Percentiles rank a stretch among this genome's conserved stretches.
These are phyloP conservation scores for Clitoria ternatea DNA, from an alignment of 306 rosid genomes.

Conservation along the genomic window DNA sequence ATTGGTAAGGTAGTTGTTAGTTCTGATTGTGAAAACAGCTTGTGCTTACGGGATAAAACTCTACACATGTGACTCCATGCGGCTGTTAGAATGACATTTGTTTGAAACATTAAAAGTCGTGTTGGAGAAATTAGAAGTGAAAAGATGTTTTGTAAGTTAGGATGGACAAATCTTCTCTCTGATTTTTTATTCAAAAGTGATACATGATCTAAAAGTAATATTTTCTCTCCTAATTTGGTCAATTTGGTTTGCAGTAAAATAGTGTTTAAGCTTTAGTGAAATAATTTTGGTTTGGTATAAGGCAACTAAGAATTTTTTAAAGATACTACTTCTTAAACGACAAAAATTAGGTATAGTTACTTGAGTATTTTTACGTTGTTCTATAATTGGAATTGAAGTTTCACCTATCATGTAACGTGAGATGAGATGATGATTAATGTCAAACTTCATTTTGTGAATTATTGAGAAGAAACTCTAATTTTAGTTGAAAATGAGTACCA, in stretches of 20 bases:
- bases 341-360: too few species aligned
- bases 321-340: conserved; percentile 7
- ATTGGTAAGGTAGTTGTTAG: not conserved
- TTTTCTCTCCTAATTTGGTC: too few species aligned
- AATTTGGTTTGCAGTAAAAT: not conserved
- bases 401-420: too few species aligned
- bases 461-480: too few species aligned
- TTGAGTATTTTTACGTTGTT: too few species aligned
- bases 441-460: too few species aligned
- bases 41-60: not conserved
- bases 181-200: not conserved
- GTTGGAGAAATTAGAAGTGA: not conserved
- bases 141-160: not conserved
- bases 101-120: not conserved
- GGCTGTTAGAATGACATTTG: not conserved
- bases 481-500: too few species aligned
- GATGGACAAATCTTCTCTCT: not conserved
- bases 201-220: too few species aligned
- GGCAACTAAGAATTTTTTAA: not conserved
- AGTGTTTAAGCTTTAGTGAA: not conserved
- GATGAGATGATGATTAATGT: too few species aligned
- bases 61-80: not conserved
- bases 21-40: not conserved
- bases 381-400: too few species aligned
- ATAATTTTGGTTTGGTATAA: not conserved